Evolutionary conservation across 2,329 filamentous ascomycete species (phyloP).

Genomic region (Pseudonectria buxi): DNA sequence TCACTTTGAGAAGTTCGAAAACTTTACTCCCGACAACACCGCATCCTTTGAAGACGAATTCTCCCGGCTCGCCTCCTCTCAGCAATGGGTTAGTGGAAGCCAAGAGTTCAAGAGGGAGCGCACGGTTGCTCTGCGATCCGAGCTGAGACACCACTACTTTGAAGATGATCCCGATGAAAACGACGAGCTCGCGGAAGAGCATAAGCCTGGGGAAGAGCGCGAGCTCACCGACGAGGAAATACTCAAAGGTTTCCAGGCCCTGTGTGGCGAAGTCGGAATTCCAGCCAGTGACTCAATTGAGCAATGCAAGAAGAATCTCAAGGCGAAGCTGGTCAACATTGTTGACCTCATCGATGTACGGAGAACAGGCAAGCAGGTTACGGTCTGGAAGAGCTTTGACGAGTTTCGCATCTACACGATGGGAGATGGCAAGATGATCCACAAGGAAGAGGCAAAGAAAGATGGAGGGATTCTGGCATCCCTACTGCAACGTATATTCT

Average conservation of each 20-base stretch:
- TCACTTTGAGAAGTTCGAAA: conserved; percentile 24
- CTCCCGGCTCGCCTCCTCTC: conserved; percentile 24
- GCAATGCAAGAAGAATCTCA: conserved; percentile 18
- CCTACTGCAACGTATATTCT: conserved; percentile 8
- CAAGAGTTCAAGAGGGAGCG: conserved; percentile 22
- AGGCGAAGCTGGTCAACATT: conserved; percentile 25
- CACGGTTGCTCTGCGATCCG: conserved; percentile 24
- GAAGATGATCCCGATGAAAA: conserved; percentile 7
- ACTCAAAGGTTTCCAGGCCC: conserved; percentile 20
- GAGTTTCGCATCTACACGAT: conserved; percentile 23
- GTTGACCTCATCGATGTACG: conserved; percentile 25
- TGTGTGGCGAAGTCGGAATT: conserved; percentile 24
- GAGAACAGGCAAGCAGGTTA: conserved; percentile 15
- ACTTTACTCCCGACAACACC: conserved; percentile 22
- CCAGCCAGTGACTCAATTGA: conserved; percentile 6
- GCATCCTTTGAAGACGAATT: conserved; percentile 27
- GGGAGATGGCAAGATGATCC: conserved; percentile 12
- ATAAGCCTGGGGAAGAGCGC: conserved; percentile 12
- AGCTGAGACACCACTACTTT: conserved; percentile 25
- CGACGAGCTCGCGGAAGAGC: conserved; percentile 11
- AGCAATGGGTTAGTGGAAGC: conserved; percentile 23
- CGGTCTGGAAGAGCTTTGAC: conserved; percentile 22
- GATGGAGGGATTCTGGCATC: conserved; percentile 16
- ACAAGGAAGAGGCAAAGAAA: conserved; percentile 15
- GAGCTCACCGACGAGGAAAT: conserved; percentile 13